Conservation (phyloP, 805 yeast species). For the Schizosaccharomyces cryophilus region DNA sequence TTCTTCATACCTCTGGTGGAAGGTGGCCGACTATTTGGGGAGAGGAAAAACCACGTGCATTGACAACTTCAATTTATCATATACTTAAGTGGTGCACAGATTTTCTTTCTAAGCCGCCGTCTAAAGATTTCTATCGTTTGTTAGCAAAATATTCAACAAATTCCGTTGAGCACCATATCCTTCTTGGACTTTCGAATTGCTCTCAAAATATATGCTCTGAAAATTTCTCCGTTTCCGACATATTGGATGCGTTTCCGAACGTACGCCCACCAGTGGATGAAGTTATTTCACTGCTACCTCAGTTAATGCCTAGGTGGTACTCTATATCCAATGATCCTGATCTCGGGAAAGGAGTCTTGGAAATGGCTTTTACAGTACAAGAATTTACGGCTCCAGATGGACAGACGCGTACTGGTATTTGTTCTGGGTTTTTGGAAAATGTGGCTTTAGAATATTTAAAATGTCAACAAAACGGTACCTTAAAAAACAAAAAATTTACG, state of each 20-base stretch:
- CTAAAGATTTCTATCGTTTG: conserved; percentile 8
- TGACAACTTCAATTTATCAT: conserved; percentile 8
- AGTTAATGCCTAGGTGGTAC: conserved; percentile 47
- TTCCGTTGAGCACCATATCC: conserved; percentile 4
- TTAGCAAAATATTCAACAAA: conserved; percentile 7
- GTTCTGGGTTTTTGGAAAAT: conserved; percentile 10
- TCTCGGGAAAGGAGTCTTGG: conserved; percentile 4
- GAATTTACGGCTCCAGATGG: conserved; percentile 10
- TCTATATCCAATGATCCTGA: conserved; percentile 41
- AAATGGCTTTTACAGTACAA: conserved; percentile 11
- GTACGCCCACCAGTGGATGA: conserved; percentile 18
- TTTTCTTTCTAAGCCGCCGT: conserved; percentile 7
- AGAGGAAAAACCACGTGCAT: conserved; percentile 8
- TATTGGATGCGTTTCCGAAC: not conserved
- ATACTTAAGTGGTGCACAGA: conserved; percentile 11
- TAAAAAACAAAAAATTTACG: not conserved
- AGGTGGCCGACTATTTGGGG: conserved; percentile 13
- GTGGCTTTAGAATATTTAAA: conserved; percentile 4
- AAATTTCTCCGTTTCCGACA: not conserved
- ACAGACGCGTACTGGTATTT: conserved; percentile 7
- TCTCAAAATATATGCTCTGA: not conserved
- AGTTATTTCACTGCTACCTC: conserved; percentile 42
- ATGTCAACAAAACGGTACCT: not conserved
- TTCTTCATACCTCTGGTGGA: conserved; percentile 8
- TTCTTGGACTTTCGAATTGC: conserved; percentile 9